These are phyloP conservation scores for Penicillium corylophilum DNA, from an alignment of 2,329 filamentous ascomycete species.

Conservation along the genomic window DNA sequence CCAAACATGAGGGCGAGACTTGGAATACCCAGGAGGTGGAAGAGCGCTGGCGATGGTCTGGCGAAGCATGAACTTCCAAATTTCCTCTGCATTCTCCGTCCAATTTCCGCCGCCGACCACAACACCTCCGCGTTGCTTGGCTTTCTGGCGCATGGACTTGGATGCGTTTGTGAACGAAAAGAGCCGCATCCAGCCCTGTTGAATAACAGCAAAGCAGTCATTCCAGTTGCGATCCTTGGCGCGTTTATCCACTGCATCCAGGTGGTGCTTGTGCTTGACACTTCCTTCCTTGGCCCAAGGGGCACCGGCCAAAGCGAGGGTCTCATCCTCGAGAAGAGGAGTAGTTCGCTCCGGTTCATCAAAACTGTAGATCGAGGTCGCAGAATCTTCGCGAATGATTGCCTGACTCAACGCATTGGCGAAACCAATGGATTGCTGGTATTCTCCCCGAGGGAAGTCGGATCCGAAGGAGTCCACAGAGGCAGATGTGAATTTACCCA, in stretches of 20 bases:
- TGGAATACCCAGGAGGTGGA: conserved; percentile 89
- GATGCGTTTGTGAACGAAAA: conserved; percentile 84
- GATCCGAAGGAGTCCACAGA: conserved; percentile 89
- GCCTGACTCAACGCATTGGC: conserved; percentile 95
- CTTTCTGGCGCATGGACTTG: conserved; percentile 69
- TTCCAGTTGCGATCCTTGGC: conserved; percentile 93
- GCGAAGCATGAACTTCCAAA: conserved; percentile 82
- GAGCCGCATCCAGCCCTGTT: conserved; percentile 88
- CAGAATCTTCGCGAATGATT: conserved; percentile 79
- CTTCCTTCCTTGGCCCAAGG: conserved; percentile 98
- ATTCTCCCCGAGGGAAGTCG: conserved; percentile 72
- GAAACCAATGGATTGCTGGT: conserved; percentile 95
- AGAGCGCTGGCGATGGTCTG: conserved; percentile 90
- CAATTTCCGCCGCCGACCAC: conserved; percentile 94
- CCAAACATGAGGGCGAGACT: conserved; percentile 87
- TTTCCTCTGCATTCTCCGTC: conserved; percentile 91
- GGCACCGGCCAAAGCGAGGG: conserved; percentile 84
- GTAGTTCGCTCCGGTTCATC: conserved; percentile 62
- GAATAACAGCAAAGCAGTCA: conserved; percentile 93
- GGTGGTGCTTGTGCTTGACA: conserved; percentile 92
- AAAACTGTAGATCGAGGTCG: conserved; percentile 51
- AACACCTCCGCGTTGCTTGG: conserved; percentile 57
- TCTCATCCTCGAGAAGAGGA: conserved; percentile 85
- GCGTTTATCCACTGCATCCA: conserved; percentile 86
- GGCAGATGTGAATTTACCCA: conserved; percentile 85